phyloP scores from a whole-genome alignment of 768 basidiomycete species.

The Krasilnikovozyma curviuscula region DNA sequence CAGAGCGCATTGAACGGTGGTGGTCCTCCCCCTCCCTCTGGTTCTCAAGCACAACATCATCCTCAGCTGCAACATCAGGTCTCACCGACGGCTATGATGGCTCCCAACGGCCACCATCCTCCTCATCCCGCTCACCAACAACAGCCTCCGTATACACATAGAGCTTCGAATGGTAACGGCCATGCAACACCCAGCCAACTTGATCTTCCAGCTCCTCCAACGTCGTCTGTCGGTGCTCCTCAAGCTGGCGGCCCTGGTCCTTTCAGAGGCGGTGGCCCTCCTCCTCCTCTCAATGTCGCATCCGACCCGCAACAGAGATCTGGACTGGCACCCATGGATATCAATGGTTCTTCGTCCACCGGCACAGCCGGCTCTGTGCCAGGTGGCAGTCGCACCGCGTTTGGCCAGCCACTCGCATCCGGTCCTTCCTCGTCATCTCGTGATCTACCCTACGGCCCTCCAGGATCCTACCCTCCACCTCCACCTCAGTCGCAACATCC shows the following conservation, averaged over 20 bases:
- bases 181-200: slow-evolving; percentile 14
- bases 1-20: neutral
- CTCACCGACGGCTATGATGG: too few species aligned
- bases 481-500: neutral
- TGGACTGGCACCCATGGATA: slow-evolving; percentile 24
- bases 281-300: slow-evolving; percentile 20
- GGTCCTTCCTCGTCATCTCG: neutral
- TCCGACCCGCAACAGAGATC: slow-evolving; percentile 13
- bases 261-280: slow-evolving; percentile 22
- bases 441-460: neutral
- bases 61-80: slow-evolving; percentile 5
- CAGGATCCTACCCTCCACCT: neutral
- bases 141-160: neutral
- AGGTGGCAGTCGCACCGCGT: neutral
- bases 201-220: slow-evolving; percentile 22
- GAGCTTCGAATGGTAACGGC: slow-evolving; percentile 4
- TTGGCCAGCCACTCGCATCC: neutral
- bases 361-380: slow-evolving; percentile 1
- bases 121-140: slow-evolving; percentile 16
- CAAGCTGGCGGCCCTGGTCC: slow-evolving; percentile 18
- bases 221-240: slow-evolving; percentile 8
- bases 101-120: too few species aligned
- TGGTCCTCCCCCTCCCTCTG: slow-evolving; percentile 13
- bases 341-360: slow-evolving; percentile 15
- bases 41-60: slow-evolving; percentile 7